Evolutionary conservation across 2,329 filamentous ascomycete species (phyloP).

Genomic region (Monosporascus cannonballus): DNA sequence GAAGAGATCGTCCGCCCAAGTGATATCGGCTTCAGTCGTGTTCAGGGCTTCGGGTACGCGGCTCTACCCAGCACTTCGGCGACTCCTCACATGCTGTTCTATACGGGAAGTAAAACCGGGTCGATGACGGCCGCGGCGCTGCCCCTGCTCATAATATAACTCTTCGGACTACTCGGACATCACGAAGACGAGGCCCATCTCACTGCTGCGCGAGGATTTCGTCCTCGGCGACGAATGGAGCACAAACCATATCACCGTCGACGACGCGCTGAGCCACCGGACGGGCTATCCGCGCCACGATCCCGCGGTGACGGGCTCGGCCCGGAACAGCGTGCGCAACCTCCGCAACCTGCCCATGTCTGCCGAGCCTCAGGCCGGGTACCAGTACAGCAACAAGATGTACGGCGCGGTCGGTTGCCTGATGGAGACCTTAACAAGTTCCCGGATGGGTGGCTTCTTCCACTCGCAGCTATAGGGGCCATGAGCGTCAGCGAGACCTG

Average conservation of each 20-base stretch:
- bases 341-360: conserved; percentile 36
- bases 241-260: conserved; percentile 44
- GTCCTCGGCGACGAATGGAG: conserved; percentile 39
- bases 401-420: conserved; percentile 39
- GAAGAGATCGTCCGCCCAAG: too few relatives aligned
- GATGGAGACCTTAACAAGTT: conserved; percentile 35
- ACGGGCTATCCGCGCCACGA: conserved; percentile 43
- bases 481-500: conserved; percentile 41
- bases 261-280: conserved; percentile 48
- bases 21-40: not conserved
- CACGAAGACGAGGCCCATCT: conserved; percentile 42
- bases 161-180: conserved; percentile 32
- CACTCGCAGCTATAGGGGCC: conserved; percentile 34
- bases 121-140: conserved; percentile 45
- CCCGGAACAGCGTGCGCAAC: conserved; percentile 33
- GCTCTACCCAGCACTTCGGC: conserved; percentile 28
- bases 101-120: conserved; percentile 51
- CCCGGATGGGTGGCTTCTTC: conserved; percentile 34
- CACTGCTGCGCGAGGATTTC: conserved; percentile 46
- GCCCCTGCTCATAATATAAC: conserved; percentile 42
- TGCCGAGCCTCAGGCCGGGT: conserved; percentile 29
- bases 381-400: conserved; percentile 45
- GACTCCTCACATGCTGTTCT: conserved; percentile 46
- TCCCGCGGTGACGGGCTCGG: conserved; percentile 19
- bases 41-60: conserved; percentile 34